Base-by-base conservation (phyloP, 2,329 filamentous ascomycete species). In the Alternaria novae-zelandiae region DNA sequence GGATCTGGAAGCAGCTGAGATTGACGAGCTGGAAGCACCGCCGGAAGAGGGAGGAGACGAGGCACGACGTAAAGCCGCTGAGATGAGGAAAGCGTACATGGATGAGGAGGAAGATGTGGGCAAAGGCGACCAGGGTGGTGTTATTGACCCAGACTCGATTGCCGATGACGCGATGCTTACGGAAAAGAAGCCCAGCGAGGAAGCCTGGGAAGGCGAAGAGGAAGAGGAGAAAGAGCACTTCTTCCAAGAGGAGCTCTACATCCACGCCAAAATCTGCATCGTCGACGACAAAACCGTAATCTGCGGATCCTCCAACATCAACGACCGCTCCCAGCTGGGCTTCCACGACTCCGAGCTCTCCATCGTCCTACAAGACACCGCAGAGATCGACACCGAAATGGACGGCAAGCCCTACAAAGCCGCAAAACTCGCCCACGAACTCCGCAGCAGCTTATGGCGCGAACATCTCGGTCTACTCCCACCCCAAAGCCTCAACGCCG, bases 241-340 rank as follows among this genome's bases (percentile, higher is more conserved):
- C 84, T 90, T 98, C 63, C 95, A 97, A 77, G 96, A 99, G 78
- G 95, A 99, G 79, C 87, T 98, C 2, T 99, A 99, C 78, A 90
- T 98, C 51, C 96, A 99, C 79, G 91, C 89, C 26, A 99, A 98
- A 82, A 86, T 97, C 57, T 86, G 96, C 69, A 95, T 97, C 70
- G 91, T 91, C 2, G 94, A 98, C 76, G 95, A 98, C 78, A 89
- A 89, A 57, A 86, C 93, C 51, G 93, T 92, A 2, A 88, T 97
- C 57, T 96, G 93, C 76, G 93, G 93, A 17, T 94, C 90, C 25
- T 93, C 92, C 67, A 98, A 97, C 80, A 86, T 97, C 72, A 98
- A 97, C 78, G 95, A 98, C 77, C 90, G 95, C 59, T 89, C 92
- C 54, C 94, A 97, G 80, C 83, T 96, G 6, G 95, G 95, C 13